Conservation (phyloP, 768 basidiomycete species). For the Auricularia auricula-judae region DNA sequence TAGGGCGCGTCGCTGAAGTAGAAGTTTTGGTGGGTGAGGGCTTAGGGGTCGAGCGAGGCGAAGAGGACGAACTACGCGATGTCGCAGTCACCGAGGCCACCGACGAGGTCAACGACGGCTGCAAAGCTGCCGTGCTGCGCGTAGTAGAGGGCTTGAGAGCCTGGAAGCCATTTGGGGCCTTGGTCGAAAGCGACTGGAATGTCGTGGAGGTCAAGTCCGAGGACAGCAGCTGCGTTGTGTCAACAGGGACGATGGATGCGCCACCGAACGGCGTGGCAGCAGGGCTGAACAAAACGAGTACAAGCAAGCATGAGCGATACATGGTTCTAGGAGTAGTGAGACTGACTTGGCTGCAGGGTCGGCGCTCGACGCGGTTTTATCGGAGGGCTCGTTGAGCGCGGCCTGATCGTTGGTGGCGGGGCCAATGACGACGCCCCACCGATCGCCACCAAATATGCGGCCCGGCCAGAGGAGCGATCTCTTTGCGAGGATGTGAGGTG, state of each 20-base stretch:
- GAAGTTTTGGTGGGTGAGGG: background rate
- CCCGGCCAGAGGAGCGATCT: slow-evolving; percentile 36
- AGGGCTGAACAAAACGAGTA: background rate
- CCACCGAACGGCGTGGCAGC: background rate
- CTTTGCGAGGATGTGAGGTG: slow-evolving; percentile 8
- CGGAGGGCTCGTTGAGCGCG: background rate
- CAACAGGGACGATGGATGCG: background rate
- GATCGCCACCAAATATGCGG: slow-evolving; percentile 38
- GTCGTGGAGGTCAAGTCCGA: background rate
- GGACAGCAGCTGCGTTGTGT: background rate
- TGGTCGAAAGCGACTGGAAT: background rate
- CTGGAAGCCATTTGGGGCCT: background rate
- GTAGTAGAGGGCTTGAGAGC: background rate
- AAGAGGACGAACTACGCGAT: background rate
- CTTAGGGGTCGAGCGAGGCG: background rate
- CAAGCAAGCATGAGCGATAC: background rate
- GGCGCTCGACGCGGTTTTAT: background rate
- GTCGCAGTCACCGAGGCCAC: background rate
- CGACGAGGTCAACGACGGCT: background rate
- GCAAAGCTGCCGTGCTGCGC: background rate
- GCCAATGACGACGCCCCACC: slow-evolving; percentile 43
- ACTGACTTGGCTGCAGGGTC: background rate
- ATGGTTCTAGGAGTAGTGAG: background rate
- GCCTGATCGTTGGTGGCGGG: slow-evolving; percentile 10
- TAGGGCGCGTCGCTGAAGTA: slow-evolving; percentile 2